Evolutionary conservation across 2,329 filamentous ascomycete species (phyloP).

Genomic region (Aspergillus latus): DNA sequence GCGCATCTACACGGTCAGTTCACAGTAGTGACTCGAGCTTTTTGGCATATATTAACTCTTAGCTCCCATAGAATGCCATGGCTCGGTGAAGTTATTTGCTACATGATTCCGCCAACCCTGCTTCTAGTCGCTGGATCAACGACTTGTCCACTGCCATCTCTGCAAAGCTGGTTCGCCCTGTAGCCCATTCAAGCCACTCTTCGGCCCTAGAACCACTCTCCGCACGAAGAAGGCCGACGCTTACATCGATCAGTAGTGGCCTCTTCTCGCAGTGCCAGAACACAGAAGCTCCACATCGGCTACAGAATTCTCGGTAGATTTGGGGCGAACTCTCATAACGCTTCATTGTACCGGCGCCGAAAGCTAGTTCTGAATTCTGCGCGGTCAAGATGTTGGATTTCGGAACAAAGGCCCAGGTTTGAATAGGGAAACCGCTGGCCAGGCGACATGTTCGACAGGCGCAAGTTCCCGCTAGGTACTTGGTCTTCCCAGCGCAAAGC

Average conservation of each 20-base stretch:
- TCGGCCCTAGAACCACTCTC: slow-evolving; percentile 56
- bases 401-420: slow-evolving; percentile 66
- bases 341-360: slow-evolving; percentile 48
- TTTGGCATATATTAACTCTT: neutral
- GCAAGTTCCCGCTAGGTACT: slow-evolving; percentile 62
- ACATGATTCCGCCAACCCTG: slow-evolving; percentile 22
- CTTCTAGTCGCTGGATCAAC: slow-evolving; percentile 30
- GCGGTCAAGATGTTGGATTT: slow-evolving; percentile 56
- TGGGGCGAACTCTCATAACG: slow-evolving; percentile 55
- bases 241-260: slow-evolving; percentile 62
- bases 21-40: neutral
- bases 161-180: slow-evolving; percentile 57
- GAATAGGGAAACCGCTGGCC: slow-evolving; percentile 61
- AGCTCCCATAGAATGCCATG: neutral
- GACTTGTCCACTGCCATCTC: slow-evolving; percentile 51
- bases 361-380: slow-evolving; percentile 33
- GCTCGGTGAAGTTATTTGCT: neutral
- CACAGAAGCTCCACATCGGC: slow-evolving; percentile 61
- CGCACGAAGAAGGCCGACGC: slow-evolving; percentile 57
- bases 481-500: slow-evolving; percentile 49
- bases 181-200: slow-evolving; percentile 64
- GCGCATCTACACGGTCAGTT: no score
- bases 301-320: slow-evolving; percentile 62
- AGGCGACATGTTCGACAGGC: slow-evolving; percentile 63
- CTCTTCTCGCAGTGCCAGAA: slow-evolving; percentile 61